Conservation (phyloP, 768 basidiomycete genomes). For the Rhodocollybia butyracea region DNA sequence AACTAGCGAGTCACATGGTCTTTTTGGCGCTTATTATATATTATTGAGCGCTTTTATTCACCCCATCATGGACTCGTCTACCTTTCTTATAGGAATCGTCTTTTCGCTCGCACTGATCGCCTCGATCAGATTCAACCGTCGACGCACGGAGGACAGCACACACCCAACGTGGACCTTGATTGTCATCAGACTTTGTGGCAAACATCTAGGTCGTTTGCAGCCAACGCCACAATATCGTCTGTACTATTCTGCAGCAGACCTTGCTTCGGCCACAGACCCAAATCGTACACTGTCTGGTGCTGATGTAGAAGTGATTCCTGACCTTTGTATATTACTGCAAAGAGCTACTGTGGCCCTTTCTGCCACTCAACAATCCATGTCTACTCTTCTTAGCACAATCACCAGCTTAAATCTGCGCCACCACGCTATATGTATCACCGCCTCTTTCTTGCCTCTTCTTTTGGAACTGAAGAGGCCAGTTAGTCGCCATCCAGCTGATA, state of each 20-base stretch:
- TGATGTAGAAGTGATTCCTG: background rate
- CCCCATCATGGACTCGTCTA: background rate
- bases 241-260: background rate
- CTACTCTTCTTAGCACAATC: background rate
- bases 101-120: background rate
- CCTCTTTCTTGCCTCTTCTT: background rate
- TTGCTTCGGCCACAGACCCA: background rate
- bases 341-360: background rate
- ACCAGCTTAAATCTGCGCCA: background rate
- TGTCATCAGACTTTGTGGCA: background rate
- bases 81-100: background rate
- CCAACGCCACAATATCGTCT: background rate
- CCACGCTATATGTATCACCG: background rate
- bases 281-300: background rate
- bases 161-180: background rate
- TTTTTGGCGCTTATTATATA: too few species aligned
- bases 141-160: background rate
- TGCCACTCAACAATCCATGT: background rate
- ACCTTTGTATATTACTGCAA: background rate
- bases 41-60: too few species aligned
- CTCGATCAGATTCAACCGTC: background rate
- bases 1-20: too few species aligned
- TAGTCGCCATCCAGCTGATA: background rate
- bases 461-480: background rate
- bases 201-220: background rate